A percentile compares a stretch with the other conserved stretches of the same genome.
Evolutionary conservation across 2,329 filamentous ascomycete genomes (phyloP).

Genomic region (Colletotrichum somersetense): DNA sequence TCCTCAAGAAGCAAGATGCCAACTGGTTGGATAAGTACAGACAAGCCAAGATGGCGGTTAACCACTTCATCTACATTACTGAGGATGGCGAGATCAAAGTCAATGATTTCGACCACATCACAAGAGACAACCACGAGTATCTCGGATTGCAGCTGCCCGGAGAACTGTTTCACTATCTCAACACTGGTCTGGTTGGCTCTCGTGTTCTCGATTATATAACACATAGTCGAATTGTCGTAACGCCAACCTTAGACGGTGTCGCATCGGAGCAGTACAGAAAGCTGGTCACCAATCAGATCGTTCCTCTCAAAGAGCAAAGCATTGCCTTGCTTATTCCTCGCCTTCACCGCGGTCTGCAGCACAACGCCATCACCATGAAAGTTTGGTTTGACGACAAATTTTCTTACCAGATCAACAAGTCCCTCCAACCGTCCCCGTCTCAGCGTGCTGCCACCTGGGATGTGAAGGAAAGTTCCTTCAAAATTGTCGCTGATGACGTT

Average conservation of each 20-base stretch:
- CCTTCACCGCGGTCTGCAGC: conserved; percentile 85
- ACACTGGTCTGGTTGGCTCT: conserved; percentile 82
- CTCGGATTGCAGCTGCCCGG: conserved; percentile 90
- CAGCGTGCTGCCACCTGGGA: conserved; percentile 74
- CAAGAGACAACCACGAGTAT: conserved; percentile 88
- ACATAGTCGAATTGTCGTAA: conserved; percentile 80
- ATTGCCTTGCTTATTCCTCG: conserved; percentile 83
- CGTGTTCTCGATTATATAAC: conserved; percentile 86
- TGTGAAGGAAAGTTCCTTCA: conserved; percentile 71
- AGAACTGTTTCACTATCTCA: conserved; percentile 92
- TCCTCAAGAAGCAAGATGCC: conserved; percentile 76
- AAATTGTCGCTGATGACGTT: conserved; percentile 59
- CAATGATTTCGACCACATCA: conserved; percentile 78
- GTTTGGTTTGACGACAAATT: conserved; percentile 86
- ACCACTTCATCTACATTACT: conserved; percentile 87
- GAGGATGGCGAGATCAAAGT: conserved; percentile 82
- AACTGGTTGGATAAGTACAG: conserved; percentile 89
- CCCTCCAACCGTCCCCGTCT: conserved; percentile 61
- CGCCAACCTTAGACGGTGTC: conserved; percentile 88
- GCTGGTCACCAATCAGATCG: conserved; percentile 80
- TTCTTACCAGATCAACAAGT: conserved; percentile 73
- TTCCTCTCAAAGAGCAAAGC: conserved; percentile 80
- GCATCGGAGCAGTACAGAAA: conserved; percentile 84
- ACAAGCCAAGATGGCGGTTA: conserved; percentile 85
- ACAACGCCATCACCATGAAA: conserved; percentile 80